These are phyloP conservation scores for Sapria himalayana DNA, from an alignment of 345 rosid genomes.

Conservation along the genomic window DNA sequence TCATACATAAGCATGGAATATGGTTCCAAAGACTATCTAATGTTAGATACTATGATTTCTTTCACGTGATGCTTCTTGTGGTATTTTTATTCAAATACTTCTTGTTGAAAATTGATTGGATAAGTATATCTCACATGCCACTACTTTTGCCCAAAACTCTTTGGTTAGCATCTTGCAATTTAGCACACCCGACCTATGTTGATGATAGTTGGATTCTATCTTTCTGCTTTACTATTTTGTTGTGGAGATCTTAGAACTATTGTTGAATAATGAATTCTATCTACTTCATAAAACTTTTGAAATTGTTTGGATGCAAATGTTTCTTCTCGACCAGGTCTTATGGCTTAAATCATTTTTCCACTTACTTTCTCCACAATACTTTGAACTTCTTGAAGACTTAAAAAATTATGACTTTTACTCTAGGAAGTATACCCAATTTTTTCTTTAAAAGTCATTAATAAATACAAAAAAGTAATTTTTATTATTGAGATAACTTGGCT, in stretches of 20 bases:
- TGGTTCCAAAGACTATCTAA: slow-evolving; percentile 1
- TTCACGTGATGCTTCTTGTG: slow-evolving; percentile 3
- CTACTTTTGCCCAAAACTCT: neutral
- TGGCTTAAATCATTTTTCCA: neutral
- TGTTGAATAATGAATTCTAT: neutral
- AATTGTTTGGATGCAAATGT: neutral
- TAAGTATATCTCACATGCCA: neutral
- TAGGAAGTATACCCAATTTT: neutral
- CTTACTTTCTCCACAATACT: neutral
- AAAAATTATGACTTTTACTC: neutral
- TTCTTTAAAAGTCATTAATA: too few relatives aligned
- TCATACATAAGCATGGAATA: slow-evolving; percentile 1
- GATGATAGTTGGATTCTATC: neutral
- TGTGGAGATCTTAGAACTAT: neutral
- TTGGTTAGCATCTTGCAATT: neutral
- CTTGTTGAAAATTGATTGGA: neutral
- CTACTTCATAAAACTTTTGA: neutral
- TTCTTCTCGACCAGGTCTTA: neutral
- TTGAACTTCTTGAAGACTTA: neutral
- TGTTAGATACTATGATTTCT: neutral
- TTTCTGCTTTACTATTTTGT: neutral
- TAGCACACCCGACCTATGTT: neutral
- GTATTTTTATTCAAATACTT: neutral
- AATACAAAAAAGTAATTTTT: neutral
- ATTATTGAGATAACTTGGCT: neutral